Percentiles rank a stretch among this genome's conserved stretches.
Evolutionary conservation across 164 flowering plant species (phyloP).

Genomic region (Magnolia changhungtana): DNA sequence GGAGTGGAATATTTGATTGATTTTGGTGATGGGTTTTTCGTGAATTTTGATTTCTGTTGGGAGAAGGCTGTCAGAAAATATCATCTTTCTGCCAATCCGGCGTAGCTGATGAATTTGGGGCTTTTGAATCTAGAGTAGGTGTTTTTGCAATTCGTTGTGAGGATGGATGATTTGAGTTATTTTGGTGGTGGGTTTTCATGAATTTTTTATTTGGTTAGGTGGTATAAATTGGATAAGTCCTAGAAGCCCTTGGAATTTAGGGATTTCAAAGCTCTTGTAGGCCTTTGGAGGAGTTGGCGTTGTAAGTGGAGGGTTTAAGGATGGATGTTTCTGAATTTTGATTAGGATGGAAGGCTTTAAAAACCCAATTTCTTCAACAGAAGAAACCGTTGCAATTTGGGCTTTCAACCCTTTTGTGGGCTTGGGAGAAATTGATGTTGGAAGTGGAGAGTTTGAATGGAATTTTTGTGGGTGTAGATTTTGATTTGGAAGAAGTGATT

Average conservation of each 20-base stretch:
- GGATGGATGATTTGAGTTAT: neutral
- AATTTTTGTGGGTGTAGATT: constrained; percentile 1
- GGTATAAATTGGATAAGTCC: neutral
- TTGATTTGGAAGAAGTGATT: neutral
- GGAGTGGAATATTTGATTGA: neutral
- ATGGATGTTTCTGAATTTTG: neutral
- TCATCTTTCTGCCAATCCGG: neutral
- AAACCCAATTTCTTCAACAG: neutral
- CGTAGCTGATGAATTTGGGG: neutral
- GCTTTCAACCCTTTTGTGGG: too few relatives aligned
- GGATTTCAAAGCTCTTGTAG: neutral
- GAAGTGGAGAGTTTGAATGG: too few relatives aligned
- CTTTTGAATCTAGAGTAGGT: neutral
- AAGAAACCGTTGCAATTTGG: neutral
- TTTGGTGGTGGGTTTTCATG: neutral
- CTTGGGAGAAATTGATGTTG: too few relatives aligned
- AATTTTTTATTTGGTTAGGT: neutral
- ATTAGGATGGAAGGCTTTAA: neutral
- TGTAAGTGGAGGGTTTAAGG: neutral
- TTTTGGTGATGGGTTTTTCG: constrained; percentile 5
- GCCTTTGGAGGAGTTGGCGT: neutral
- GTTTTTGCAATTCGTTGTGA: neutral
- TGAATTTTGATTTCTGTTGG: constrained; percentile 12
- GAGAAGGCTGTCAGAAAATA: neutral
- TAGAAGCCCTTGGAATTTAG: neutral